Evolutionary conservation across 768 basidiomycete genomes (phyloP), one percentile per base, ranked within the genome.

Genomic region (Mycena galopus): DNA sequence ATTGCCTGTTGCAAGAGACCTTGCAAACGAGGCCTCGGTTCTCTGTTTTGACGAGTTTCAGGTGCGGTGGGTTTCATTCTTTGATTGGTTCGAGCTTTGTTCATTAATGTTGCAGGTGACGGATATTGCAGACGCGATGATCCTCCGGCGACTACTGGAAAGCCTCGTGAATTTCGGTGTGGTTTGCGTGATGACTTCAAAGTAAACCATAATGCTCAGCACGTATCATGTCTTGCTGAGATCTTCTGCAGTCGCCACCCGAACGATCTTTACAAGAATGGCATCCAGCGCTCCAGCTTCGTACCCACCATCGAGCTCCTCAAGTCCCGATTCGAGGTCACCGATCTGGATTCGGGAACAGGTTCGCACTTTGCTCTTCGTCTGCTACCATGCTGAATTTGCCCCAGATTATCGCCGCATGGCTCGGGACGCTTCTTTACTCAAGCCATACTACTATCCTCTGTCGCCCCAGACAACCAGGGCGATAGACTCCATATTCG

Each of bases 1-100:
- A 77, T 84, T 91, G 29, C 94, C 95, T 25, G 95, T 97, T 12
- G 96, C 96, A 9, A 84, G 94, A 72, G 94, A 96, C 77, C 82
- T 98, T 60, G 97, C 96, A 3, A 88, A 88, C 57, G 92, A 98
- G 71, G 94, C 95, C 10, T 89, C 87, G 70, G 89, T 99, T 1
- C 84, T 99, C 51, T 98, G 97, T 79, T 98, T 99, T 78, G 97
- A 99, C 78, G 97, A 99, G 84, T 99, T 99, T 78, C 97, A 99
- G 89, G 96, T 94, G 79, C 76, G 85, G 71, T 77, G 71, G 72
- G 57, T 47, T 55, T 68, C 53, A 37, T 25, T 27, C 47, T 42
- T 39, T 44, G n/a, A 23, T 21, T 4, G 14, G 21, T 29, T 27
- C 37, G n/a, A 51, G 23, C 17, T 11, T 65, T 73, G 58, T 65